phyloP scores from a whole-genome alignment of 2,329 filamentous ascomycete genomes.

The Thielaviopsis punctulata region DNA sequence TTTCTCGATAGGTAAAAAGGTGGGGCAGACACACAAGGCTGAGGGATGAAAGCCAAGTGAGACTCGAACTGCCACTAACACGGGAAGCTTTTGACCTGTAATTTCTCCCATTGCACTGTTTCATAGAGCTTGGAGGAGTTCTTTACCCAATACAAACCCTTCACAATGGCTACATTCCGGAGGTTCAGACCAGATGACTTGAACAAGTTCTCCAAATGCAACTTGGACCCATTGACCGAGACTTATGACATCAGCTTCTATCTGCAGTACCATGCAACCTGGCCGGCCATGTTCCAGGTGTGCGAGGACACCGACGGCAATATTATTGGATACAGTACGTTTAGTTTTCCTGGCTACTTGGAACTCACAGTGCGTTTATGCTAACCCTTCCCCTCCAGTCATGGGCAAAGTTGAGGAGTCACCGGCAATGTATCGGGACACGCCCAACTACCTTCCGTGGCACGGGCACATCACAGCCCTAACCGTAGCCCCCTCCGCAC shows the following conservation, averaged over 20 bases:
- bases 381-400: constrained; percentile 35
- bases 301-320: constrained; percentile 75
- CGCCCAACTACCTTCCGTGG: constrained; percentile 92
- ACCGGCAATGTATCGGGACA: constrained; percentile 53
- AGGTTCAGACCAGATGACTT: constrained; percentile 73
- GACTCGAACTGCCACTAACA: no score
- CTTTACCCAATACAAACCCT: no score
- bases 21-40: constrained; percentile 5
- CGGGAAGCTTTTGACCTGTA: no score
- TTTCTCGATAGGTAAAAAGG: constrained; percentile 5
- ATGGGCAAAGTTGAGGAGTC: constrained; percentile 95
- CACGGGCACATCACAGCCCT: constrained; percentile 95
- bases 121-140: no score
- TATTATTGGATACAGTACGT: constrained; percentile 83
- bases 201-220: constrained; percentile 81
- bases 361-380: background rate
- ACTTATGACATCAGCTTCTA: constrained; percentile 95
- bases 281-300: constrained; percentile 87
- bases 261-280: constrained; percentile 85
- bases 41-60: no score
- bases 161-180: constrained; percentile 62
- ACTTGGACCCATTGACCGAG: constrained; percentile 92
- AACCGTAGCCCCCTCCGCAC: constrained; percentile 74
- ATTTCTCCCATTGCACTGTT: no score
- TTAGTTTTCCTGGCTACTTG: background rate